Base-by-base conservation (phyloP, 2,329 filamentous ascomycete genomes). In the Cytospora chrysosperma region DNA sequence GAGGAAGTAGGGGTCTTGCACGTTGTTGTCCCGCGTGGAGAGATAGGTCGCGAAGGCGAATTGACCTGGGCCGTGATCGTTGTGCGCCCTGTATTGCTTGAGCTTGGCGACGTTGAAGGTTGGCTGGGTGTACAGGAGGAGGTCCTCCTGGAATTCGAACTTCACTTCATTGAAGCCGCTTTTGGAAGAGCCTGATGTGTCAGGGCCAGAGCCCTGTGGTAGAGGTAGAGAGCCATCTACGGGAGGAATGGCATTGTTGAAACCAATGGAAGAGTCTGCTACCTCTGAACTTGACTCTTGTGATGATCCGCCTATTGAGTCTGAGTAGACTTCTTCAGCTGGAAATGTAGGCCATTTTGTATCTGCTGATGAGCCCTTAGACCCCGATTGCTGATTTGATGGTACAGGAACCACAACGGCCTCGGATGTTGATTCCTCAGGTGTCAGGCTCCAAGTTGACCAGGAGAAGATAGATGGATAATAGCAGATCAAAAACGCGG, bases 11-110 rank as follows among this genome's bases (percentile, higher is more conserved):
- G 64, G 64, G 54, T 65, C 64, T 47, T 62, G 56, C 32, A 61
- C 32, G 32, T 27, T 63, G 61, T 55, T 63, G 61, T 61, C 62
- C 52, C 64, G 64, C 60, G 85, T 65, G 19, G 64, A 63, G 21
- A 65, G 61, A 50, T 65, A 65, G 27, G 64, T 65, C 26, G 56
- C 64, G 57, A 56, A 65, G 61, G 64, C 64, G 28, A 27, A 50
- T 37, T 65, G 64, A 27, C 61, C 61, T 7, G 61, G 30, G 19
- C 64, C 64, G 47, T 56, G 64, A 53, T 65, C 64, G 61, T 65
- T 63, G 56, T 65, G 64, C 7, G 64, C 9, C 1, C 52, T 49
- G 61, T 63, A 65, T n/a, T 51, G 28, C 50, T 58, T 65, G 27
- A 65, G 64, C 61, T 40, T 56, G 21, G 56, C 56, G 30, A 61